Base-by-base conservation (phyloP, 306 rosid genomes). In the Citrullus amarus region DNA sequence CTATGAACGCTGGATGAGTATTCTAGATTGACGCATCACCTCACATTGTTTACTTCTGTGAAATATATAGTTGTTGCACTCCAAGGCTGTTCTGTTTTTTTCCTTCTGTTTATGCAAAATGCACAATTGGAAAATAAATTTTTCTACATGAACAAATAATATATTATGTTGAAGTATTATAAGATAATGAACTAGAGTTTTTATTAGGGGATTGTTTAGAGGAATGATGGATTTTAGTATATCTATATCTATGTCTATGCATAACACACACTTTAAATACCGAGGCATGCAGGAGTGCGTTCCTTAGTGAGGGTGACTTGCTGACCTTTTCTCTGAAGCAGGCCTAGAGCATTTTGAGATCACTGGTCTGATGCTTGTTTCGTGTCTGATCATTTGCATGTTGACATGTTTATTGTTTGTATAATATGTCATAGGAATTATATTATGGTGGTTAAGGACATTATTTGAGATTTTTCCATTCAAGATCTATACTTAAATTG, bases 1-100 rank as follows among this genome's bases (percentile, higher is more conserved):
- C 60, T 78, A 16, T 16, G 38, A 20, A 25, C 4, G 9, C 61
- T 74, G 18, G n/a, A 2, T 77, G 66, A 54, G 65, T 12, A 62
- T 59, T 86, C 61, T 44, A 30, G 78, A 72, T 79, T 71, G 70
- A 77, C 17, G 60, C 46, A 74, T 15, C 16, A 74, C 44, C 61
- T 74, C 78, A 18, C 28, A 48, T 30, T 30, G 16, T 53, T 48
- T 74, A 28, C 44, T 74, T 18, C 25, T 14, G 28, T 67, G 14
- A 67, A 50, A 30, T 18, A 11, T 68, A 17, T 68, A 41, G 34
- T n/a, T 41, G 43, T n/a, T n/a, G 9, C 51, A 39, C 16, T 4
- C 30, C 53, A 38, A 38, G 51, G 30, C 30, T 39, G 53, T 39
- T 67, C 73, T 67, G 73, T 67, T 39, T 48, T 48, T 48, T 2